Base-by-base conservation (phyloP, 768 basidiomycete species). In the Hygrocybe punicea region DNA sequence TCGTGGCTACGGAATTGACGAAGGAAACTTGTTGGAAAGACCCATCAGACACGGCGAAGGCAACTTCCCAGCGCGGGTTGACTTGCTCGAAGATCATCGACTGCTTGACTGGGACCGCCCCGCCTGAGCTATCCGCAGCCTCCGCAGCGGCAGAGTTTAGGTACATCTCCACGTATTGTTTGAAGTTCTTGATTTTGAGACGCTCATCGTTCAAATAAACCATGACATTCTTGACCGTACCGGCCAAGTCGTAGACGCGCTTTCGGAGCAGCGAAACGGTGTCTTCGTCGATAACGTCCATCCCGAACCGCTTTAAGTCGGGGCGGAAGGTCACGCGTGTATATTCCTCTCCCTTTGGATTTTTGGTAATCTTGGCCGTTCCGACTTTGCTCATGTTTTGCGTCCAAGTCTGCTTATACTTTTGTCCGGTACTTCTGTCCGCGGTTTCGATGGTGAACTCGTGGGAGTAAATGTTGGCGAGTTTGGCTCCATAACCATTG, bases 401-500 rank as follows among this genome's bases (percentile, higher is more conserved):
- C 37, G 86, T 86, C 86, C 93, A 99, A 0, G 86, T 89, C 75
- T 98, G 97, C 65, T 89, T 90, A 76, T 95, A 99, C 74, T 96
- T 98, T 75, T 93, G 89, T 50, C 78, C 72, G 1, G 84, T 80
- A 54, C 86, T 86, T 74, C 87, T 91, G 75, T 95, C 91, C 2
- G 93, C 95, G 2, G 97, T 99, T 64, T 99, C 97, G 65, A 99
- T 81, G 9, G 86, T 93, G 73, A 99, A 99, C 69, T 96, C 90
- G 60, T 82, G 87, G 2, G 97, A 99, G 76, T 98, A 99, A 62
- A 98, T 97, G 74, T 99, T 98, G 53, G 97, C 89, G 40, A 99
- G 81, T 70, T 99, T 99, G 52, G 97, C 97, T 64, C 97, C 97
- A 66, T 93, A 98, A 67, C 97, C 97, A 66, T 99, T 99, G 66